Conservation (phyloP, 768 basidiomycete genomes). For the Rhodotorula graminis region DNA sequence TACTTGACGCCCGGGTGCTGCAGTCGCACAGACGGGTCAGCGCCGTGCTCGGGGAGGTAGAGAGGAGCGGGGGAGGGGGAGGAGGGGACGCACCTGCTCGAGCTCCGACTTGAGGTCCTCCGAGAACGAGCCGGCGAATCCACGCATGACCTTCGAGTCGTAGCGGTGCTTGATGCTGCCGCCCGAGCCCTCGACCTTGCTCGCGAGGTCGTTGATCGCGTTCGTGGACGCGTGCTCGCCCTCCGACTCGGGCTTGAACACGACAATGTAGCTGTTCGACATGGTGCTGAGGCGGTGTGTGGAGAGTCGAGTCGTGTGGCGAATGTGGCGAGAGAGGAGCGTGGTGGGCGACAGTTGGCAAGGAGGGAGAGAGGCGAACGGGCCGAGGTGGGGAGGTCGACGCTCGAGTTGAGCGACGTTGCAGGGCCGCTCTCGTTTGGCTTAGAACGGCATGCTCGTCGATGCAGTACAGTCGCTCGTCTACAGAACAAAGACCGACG, state of each 20-base stretch:
- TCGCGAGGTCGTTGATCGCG: background rate
- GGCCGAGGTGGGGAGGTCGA: too few relatives aligned
- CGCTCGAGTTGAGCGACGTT: too few relatives aligned
- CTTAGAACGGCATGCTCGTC: too few relatives aligned
- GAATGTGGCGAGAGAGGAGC: background rate
- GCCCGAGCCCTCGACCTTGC: conserved; percentile 1
- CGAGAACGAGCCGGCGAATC: conserved; percentile 33
- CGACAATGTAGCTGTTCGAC: conserved; percentile 28
- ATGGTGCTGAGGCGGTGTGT: background rate
- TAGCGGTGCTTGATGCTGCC: conserved; percentile 18
- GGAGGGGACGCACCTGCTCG: conserved; percentile 16
- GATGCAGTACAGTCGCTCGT: too few relatives aligned
- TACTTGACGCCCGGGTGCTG: conserved; percentile 33
- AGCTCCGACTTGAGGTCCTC: conserved; percentile 36
- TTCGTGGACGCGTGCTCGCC: conserved; percentile 10
- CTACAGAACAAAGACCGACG: too few relatives aligned
- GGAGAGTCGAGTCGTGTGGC: background rate
- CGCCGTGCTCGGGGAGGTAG: too few relatives aligned
- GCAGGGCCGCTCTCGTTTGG: too few relatives aligned
- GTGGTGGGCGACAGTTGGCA: background rate
- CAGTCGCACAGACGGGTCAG: background rate
- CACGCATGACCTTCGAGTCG: conserved; percentile 14
- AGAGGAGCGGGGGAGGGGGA: too few relatives aligned
- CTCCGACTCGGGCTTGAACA: conserved; percentile 30
- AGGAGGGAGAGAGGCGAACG: background rate